Evolutionary conservation across 352 stramenopile species (phyloP).

Genomic region (Phytophthora fragariaefolia): DNA sequence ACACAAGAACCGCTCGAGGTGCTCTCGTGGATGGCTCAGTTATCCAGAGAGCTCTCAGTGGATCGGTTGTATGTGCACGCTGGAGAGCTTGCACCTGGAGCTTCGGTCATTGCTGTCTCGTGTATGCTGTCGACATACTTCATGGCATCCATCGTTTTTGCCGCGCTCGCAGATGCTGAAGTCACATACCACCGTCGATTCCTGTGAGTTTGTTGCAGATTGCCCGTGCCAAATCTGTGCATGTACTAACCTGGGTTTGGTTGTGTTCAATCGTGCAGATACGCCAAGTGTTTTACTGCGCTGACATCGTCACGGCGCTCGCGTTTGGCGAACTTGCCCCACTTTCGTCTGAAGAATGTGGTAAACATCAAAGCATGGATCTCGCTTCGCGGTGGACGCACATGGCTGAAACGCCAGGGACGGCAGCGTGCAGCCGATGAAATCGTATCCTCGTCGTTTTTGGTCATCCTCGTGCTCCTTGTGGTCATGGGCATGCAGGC

Average conservation of each 20-base stretch:
- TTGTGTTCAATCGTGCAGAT: constrained; percentile 39
- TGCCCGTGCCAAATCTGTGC: too few relatives aligned
- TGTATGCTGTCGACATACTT: constrained; percentile 79
- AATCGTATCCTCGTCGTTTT: constrained; percentile 89
- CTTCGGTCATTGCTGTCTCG: constrained; percentile 68
- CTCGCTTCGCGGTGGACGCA: constrained; percentile 82
- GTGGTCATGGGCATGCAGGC: constrained; percentile 88
- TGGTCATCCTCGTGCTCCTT: constrained; percentile 87
- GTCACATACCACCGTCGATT: constrained; percentile 88
- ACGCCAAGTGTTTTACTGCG: constrained; percentile 91
- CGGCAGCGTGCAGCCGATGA: constrained; percentile 87
- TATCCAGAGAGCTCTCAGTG: constrained; percentile 42
- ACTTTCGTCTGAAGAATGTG: constrained; percentile 92
- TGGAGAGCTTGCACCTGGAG: constrained; percentile 37
- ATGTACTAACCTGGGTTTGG: constrained; percentile 13
- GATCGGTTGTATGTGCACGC: constrained; percentile 31
- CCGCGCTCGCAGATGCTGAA: constrained; percentile 80
- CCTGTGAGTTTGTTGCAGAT: constrained; percentile 46
- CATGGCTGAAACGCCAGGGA: constrained; percentile 88
- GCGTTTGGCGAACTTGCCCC: constrained; percentile 81
- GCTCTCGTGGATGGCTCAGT: constrained; percentile 40
- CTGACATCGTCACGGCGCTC: constrained; percentile 88
- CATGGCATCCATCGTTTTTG: constrained; percentile 78
- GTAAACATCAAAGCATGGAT: constrained; percentile 93
- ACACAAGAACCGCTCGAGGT: constrained; percentile 58